Base-by-base conservation (phyloP, 1,284 basidiomycete genomes). In the Rhodotorula sp. region DNA sequence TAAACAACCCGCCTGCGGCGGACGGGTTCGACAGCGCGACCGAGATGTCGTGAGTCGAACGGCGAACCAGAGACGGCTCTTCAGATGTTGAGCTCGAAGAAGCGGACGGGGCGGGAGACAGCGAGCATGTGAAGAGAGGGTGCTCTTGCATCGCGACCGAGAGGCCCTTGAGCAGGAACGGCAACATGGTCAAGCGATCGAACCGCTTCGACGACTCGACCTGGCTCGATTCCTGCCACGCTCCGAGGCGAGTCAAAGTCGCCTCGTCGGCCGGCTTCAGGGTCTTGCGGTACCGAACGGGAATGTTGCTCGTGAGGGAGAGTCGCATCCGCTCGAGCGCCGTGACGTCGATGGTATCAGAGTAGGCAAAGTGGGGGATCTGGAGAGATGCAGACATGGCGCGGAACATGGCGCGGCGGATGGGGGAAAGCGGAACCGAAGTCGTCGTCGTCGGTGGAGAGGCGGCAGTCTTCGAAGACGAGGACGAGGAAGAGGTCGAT, bases 111-210 rank as follows among this genome's bases (percentile, higher is more conserved):
- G 66, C 60, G 7, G 73, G 64, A 22, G 80, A 64, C 29, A 74
- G 64, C 6, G 73, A 70, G 60, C 70, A 75, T 0, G 85, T 84
- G 83, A 95, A 87, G 62, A 94, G 82, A 0, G 91, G 90, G 87
- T 91, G 91, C 79, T 92, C 89, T 75, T 86, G 82, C 87, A 95
- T 88, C 0, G 92, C 86, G 72, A 86, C 85, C 0, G 89, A 85
- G 59, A 96, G 87, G 0, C 89, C 89, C 80, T 97, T 97, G 77
- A 96, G 83, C 17, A 96, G 85, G 77, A 95, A 84, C 6, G 91
- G 91, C 33, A 96, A 87, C 79, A 92, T 88, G 0, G 92, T 95
- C 48, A 95, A 80, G 59, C 86, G 86, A 45, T 84, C 82, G 80
- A 83, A 83, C 4, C 83, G 80, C 17, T 83, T 80, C 6, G 85